phyloP scores from a whole-genome alignment of 306 rosid species.

The Styphnolobium japonicum region DNA sequence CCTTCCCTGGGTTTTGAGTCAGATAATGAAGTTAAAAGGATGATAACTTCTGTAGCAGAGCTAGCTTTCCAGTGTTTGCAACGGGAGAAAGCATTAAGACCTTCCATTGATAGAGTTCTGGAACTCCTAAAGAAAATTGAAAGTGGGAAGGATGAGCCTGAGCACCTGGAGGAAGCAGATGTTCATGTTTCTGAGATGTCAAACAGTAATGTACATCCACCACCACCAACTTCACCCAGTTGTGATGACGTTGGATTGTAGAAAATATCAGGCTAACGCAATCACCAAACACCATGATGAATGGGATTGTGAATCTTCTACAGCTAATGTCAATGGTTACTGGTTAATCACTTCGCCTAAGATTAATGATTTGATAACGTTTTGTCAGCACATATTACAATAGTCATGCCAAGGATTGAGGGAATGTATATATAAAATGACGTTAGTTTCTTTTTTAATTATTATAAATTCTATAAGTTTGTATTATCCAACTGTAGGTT shows the following conservation, averaged over 20 bases:
- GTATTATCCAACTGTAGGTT: no score
- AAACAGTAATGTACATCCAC: not conserved
- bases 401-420: no score
- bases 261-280: no score
- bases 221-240: not conserved
- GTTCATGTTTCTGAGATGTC: not conserved
- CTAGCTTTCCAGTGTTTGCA: not conserved
- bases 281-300: no score
- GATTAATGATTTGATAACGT: no score
- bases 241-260: conserved; percentile 4
- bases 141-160: not conserved
- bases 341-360: no score
- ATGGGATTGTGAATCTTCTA: no score
- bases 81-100: not conserved
- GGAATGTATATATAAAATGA: no score
- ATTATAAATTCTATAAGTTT: no score
- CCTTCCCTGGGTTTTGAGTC: not conserved
- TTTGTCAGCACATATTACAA: no score
- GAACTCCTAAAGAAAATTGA: not conserved
- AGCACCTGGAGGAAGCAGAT: not conserved
- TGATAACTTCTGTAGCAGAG: not conserved
- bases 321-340: no score
- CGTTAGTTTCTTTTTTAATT: no score
- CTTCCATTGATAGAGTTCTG: not conserved
- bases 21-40: not conserved